These are phyloP conservation scores for Oryza nivara DNA, from an alignment of 176 grass and related monocot genomes.

Conservation along the genomic window DNA sequence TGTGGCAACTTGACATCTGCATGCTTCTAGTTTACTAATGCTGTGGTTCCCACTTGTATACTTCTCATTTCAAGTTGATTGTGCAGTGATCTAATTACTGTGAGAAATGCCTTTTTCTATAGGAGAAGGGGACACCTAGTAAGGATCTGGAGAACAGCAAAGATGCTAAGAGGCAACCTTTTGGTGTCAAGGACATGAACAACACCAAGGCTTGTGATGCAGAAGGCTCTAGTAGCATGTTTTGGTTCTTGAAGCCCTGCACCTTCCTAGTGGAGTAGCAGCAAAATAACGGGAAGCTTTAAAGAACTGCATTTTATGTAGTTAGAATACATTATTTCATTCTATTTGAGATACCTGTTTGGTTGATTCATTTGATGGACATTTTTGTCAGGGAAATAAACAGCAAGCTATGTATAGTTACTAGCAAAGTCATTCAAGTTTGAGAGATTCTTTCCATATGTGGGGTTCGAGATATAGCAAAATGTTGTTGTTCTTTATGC, in stretches of 20 bases:
- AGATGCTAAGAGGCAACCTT: constrained; percentile 57
- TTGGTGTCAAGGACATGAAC: constrained; percentile 63
- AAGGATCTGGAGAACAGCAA: constrained; percentile 68
- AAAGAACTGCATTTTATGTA: constrained; percentile 23
- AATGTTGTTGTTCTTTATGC: constrained; percentile 9
- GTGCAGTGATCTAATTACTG: constrained; percentile 20
- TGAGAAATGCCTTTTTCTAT: constrained; percentile 26
- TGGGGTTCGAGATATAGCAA: constrained; percentile 43
- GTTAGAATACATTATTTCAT: constrained; percentile 39
- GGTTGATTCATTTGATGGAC: constrained; percentile 50
- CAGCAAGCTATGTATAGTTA: constrained; percentile 47
- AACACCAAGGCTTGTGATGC: constrained; percentile 47
- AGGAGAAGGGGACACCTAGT: constrained; percentile 64
- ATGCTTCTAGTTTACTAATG: not conserved
- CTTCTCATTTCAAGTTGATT: not conserved
- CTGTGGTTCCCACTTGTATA: not conserved
- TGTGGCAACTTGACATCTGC: not conserved
- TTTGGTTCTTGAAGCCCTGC: constrained; percentile 99
- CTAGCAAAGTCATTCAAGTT: constrained; percentile 36
- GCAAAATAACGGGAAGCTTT: not conserved
- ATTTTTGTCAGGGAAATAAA: constrained; percentile 45
- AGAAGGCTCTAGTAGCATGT: constrained; percentile 76
- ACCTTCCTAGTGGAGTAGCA: constrained; percentile 70
- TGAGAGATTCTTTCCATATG: constrained; percentile 28
- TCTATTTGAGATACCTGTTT: constrained; percentile 41